A percentile compares a stretch with the other conserved stretches of the same genome.
Conservation (phyloP, 1,284 basidiomycete species). For the Neolentinus lepideus region DNA sequence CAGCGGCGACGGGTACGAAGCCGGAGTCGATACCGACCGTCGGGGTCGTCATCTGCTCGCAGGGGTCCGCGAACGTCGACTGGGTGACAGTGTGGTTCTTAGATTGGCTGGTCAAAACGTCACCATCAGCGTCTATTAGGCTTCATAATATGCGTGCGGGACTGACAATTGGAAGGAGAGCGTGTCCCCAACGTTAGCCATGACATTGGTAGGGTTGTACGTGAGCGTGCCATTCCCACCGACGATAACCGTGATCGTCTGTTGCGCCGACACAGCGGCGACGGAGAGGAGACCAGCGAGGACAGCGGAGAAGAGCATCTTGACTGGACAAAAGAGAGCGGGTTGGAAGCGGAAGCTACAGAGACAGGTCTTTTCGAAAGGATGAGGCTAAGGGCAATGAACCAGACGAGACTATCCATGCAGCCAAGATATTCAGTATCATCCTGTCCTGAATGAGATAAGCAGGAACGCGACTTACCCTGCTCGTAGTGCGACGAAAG, state of each 20-base stretch:
- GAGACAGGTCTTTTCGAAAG: conserved; percentile 1
- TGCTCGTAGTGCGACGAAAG: conserved; percentile 25
- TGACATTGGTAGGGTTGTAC: conserved; percentile 39
- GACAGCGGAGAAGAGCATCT: conserved; percentile 45
- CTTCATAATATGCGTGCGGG: not conserved
- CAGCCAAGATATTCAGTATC: too few relatives aligned
- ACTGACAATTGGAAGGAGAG: conserved; percentile 47
- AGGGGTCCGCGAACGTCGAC: conserved; percentile 48
- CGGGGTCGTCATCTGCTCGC: conserved; percentile 20
- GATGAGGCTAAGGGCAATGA: not conserved
- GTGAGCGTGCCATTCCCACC: conserved; percentile 35
- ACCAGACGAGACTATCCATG: not conserved
- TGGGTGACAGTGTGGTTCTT: conserved; percentile 48
- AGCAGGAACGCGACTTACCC: conserved; percentile 18
- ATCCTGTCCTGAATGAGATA: not conserved
- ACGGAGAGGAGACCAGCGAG: conserved; percentile 32
- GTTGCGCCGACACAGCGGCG: conserved; percentile 29
- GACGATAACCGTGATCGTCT: conserved; percentile 33
- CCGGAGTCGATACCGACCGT: conserved; percentile 35
- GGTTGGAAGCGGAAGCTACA: not conserved
- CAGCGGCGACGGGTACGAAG: conserved; percentile 24
- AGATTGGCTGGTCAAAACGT: conserved; percentile 15
- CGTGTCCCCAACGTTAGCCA: conserved; percentile 41
- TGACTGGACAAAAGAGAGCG: conserved; percentile 17
- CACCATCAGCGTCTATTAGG: too few relatives aligned